phyloP scores from a whole-genome alignment of 768 basidiomycete species.

The Rubroboletus pulcherrimus region DNA sequence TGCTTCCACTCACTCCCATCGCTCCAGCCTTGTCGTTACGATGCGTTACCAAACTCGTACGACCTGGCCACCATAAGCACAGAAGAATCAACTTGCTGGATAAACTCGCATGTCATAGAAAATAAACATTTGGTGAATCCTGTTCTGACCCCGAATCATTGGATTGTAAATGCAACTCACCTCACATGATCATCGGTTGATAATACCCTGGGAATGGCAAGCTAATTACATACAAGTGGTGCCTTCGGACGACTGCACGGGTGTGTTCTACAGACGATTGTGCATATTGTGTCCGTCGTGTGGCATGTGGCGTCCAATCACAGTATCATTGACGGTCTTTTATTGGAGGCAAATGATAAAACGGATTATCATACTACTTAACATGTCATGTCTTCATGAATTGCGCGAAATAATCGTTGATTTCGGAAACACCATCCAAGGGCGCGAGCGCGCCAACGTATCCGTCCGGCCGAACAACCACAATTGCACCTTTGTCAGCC shows the following conservation, averaged over 20 bases:
- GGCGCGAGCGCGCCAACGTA: slow-evolving; percentile 58
- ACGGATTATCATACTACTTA: background rate
- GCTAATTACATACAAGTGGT: too few relatives aligned
- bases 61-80: slow-evolving; percentile 41
- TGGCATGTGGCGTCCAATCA: background rate
- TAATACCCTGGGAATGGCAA: too few relatives aligned
- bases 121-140: slow-evolving; percentile 67
- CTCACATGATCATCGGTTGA: too few relatives aligned
- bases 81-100: background rate
- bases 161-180: slow-evolving; percentile 49
- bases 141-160: slow-evolving; percentile 49
- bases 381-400: slow-evolving; percentile 33
- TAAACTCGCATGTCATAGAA: slow-evolving; percentile 68
- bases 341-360: background rate
- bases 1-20: slow-evolving; percentile 78
- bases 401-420: slow-evolving; percentile 46
- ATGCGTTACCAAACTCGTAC: slow-evolving; percentile 76
- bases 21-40: slow-evolving; percentile 74
- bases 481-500: slow-evolving; percentile 22
- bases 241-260: too few relatives aligned
- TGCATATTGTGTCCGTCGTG: background rate
- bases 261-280: background rate
- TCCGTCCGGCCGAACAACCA: slow-evolving; percentile 39
- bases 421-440: slow-evolving; percentile 33
- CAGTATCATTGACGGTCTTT: background rate